Evolutionary conservation across 2,329 filamentous ascomycete genomes (phyloP).

Genomic region (Achaetomium macrosporum): DNA sequence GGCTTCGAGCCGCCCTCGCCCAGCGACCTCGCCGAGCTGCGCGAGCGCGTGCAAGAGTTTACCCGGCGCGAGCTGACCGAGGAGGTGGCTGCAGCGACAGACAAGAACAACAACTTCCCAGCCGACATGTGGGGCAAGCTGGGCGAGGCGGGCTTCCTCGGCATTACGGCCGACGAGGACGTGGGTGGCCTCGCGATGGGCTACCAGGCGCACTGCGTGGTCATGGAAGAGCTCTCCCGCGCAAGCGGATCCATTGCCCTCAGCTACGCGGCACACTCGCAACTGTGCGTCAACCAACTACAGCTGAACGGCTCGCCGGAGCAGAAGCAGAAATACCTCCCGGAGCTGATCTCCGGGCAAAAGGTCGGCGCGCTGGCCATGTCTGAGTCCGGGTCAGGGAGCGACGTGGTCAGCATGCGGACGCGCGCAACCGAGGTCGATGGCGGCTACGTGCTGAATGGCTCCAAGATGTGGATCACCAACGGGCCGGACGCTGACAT

Average conservation of each 20-base stretch:
- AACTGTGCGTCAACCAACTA: conserved; percentile 94
- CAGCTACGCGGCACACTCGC: conserved; percentile 92
- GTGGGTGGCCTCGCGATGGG: conserved; percentile 87
- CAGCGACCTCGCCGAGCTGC: conserved; percentile 71
- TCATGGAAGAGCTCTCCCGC: conserved; percentile 90
- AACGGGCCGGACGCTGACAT: conserved; percentile 93
- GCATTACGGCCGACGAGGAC: conserved; percentile 88
- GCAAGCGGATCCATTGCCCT: conserved; percentile 80
- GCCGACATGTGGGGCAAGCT: conserved; percentile 89
- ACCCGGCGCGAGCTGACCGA: conserved; percentile 80
- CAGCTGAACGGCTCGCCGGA: conserved; percentile 76
- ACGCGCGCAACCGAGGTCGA: conserved; percentile 74
- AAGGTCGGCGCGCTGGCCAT: conserved; percentile 87
- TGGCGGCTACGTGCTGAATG: conserved; percentile 79
- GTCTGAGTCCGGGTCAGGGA: conserved; percentile 86
- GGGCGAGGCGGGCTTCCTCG: conserved; percentile 83
- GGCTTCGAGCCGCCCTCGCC: conserved; percentile 63
- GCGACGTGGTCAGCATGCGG: conserved; percentile 94
- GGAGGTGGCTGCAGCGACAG: conserved; percentile 75
- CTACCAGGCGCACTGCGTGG: conserved; percentile 92
- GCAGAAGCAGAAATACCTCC: conserved; percentile 78
- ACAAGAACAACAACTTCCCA: conserved; percentile 82
- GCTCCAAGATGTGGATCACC: conserved; percentile 99
- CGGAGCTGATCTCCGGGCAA: conserved; percentile 72
- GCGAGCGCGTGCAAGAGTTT: conserved; percentile 84